Evolutionary conservation across 106 monocot genomes (phyloP), one percentile per base, ranked within the genome.

Genomic region (Dendrobium catenatum): DNA sequence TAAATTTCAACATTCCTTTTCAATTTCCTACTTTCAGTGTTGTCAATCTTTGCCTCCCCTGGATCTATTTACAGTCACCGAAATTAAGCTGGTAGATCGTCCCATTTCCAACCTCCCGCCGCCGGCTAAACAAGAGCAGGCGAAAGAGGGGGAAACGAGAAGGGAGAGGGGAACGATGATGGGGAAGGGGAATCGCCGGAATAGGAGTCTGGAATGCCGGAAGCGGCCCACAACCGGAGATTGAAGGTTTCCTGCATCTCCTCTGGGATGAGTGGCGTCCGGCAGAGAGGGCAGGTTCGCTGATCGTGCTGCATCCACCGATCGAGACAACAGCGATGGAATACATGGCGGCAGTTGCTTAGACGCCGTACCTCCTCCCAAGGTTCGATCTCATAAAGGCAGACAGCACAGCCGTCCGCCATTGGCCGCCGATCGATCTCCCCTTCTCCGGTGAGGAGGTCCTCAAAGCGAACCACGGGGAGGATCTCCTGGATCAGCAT

Each of bases 241-340:
- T 68, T 42, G 26, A 68, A 47, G 42, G 74, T 55, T 15, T 51
- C 79, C 67, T 8, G 66, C 79, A 84, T 46, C 76, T 82, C 79
- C 5, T 31, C 81, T 0, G 79, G 76, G 6, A 80, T n/a, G 3
- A 86, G 68, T 3, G 76, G 43, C 6, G 79, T 75, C 29, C 86
- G 82, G 66, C 86, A 86, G 3, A 86, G 82, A 1, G 86, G 86
- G 80, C 86, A 90, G 9, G 85, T 83, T 46, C 80, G 77, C 81
- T 84, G 83, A 22, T 84, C 82, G 79, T 85, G 85, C 77, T 83
- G 83, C 85, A 85, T 59, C 90, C 90, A 90, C 5, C 82, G 78
- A 76, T 87, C 90, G 17, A 90, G 80, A 83, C 90, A 90, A 17
- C 33, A 43, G 29, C 68, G 58, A 78, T 90, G 90, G 83, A 85